Base-by-base conservation (phyloP, 75 land plant species). In the Adiantum capillusveneris region DNA sequence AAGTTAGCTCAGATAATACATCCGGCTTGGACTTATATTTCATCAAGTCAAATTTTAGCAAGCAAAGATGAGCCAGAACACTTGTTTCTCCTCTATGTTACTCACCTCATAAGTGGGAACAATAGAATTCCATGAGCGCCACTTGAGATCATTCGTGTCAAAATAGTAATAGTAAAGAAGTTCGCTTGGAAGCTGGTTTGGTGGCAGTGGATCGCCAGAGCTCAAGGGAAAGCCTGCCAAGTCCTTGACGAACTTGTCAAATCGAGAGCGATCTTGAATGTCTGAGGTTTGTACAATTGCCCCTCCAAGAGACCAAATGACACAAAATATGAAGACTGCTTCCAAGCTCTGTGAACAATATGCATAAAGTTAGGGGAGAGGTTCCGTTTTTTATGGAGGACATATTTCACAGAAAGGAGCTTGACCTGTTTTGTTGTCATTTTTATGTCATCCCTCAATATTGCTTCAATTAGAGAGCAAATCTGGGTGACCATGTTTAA, bases 111-210 rank as follows among this genome's bases (percentile, higher is more conserved):
- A 71, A 19, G 0, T 7, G 16, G 74, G 74, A 18, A 71, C 74
- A 58, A 71, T 66, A 16, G 66, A 50, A 13, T 58, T 64, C 74
- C 74, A 71, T 14, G 74, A 64, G 1, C 74, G 68, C 74, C 74
- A 71, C 44, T 64, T 57, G 2, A 71, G 74, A 6, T 58, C 62
- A 9, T 29, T 25, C 12, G 24, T 46, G 56, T 63, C 66, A 50
- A 71, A 71, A 30, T 36, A 58, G 31, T 44, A 71, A 16, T 71
- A 68, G 27, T 71, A 71, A 12, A 71, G 59, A 17, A 52, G 42
- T 16, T 64, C 49, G 11, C 25, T 18, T 7, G 74, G 74, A 12
- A 71, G 55, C 29, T 71, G 74, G 17, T 63, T 71, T 57, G 74
- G 74, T 27, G 74, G 74, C 31, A 71, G 12, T 57, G 74, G 74